Percentiles rank a stretch among this genome's conserved stretches.
phyloP scores from a whole-genome alignment of 805 yeast species.

The Groenewaldozyma salmanticensis region DNA sequence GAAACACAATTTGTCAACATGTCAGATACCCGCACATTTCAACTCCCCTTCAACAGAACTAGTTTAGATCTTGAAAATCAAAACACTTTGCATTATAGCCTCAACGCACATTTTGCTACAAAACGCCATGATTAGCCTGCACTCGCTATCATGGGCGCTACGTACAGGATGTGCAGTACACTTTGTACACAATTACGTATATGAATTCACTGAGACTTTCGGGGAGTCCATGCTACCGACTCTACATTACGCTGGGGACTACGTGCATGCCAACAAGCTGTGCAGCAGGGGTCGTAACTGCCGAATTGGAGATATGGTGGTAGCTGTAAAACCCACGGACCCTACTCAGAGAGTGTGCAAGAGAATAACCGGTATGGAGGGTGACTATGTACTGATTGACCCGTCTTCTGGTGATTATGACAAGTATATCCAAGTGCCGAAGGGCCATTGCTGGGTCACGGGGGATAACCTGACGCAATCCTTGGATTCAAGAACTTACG shows the following conservation, averaged over 20 bases:
- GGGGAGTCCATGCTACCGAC: constrained; percentile 98
- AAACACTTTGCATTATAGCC: too few species aligned
- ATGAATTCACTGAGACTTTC: constrained; percentile 69
- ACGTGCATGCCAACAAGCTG: constrained; percentile 62
- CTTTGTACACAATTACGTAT: constrained; percentile 52
- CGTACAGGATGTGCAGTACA: constrained; percentile 39
- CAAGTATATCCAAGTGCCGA: constrained; percentile 67
- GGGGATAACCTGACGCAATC: constrained; percentile 89
- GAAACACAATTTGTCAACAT: too few species aligned
- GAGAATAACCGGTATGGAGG: constrained; percentile 92
- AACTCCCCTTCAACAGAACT: too few species aligned
- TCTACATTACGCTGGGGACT: constrained; percentile 58
- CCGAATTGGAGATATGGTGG: constrained; percentile 76
- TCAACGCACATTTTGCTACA: too few species aligned
- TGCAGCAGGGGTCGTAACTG: constrained; percentile 56
- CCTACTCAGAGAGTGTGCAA: constrained; percentile 83
- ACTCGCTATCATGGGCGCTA: constrained; percentile 24
- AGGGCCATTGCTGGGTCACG: constrained; percentile 95
- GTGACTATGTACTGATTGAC: constrained; percentile 73
- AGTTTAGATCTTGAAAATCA: too few species aligned
- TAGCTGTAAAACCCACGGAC: constrained; percentile 83
- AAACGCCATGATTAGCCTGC: constrained; percentile 4
- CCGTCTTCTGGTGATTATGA: constrained; percentile 42
- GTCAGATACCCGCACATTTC: too few species aligned
- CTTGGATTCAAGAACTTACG: constrained; percentile 80